Conservation (phyloP, 176 grass and related monocot genomes). For the Canna indica region DNA sequence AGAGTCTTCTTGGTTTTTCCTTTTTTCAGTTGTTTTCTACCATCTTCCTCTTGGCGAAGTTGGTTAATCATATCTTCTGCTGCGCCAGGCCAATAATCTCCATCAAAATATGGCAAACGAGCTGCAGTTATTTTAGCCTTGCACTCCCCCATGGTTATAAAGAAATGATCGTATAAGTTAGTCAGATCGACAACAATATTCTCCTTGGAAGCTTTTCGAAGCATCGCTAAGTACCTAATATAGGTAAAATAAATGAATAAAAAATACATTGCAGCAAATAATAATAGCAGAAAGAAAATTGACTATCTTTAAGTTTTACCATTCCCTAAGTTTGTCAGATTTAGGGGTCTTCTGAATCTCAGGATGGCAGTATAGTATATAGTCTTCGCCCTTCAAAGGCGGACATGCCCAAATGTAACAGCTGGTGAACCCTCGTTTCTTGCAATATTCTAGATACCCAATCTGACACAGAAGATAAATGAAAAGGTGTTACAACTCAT, state of each 20-base stretch:
- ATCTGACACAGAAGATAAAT: slow-evolving; percentile 41
- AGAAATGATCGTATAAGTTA: slow-evolving; percentile 96
- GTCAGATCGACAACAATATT: slow-evolving; percentile 91
- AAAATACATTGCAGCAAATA: slow-evolving; percentile 11
- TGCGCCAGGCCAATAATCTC: slow-evolving; percentile 99
- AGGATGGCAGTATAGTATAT: slow-evolving; percentile 99
- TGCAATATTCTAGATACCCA: slow-evolving; percentile 99
- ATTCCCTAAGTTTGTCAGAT: slow-evolving; percentile 97
- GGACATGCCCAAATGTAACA: slow-evolving; percentile 99
- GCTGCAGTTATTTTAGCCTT: slow-evolving; percentile 93
- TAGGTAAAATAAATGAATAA: slow-evolving; percentile 3
- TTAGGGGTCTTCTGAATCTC: slow-evolving; percentile 99
- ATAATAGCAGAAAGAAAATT: not conserved
- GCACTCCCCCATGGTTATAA: slow-evolving; percentile 61
- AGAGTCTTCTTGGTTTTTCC: slow-evolving; percentile 89
- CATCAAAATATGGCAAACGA: slow-evolving; percentile 93
- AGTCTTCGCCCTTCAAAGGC: slow-evolving; percentile 98
- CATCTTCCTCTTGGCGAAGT: slow-evolving; percentile 91
- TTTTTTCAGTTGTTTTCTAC: slow-evolving; percentile 76
- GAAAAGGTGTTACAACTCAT: slow-evolving; percentile 10
- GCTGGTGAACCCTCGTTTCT: slow-evolving; percentile 94
- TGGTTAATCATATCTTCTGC: slow-evolving; percentile 99
- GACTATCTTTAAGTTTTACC: slow-evolving; percentile 23
- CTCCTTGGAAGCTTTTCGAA: slow-evolving; percentile 81
- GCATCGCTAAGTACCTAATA: slow-evolving; percentile 96